phyloP scores from a whole-genome alignment of 2,329 filamentous ascomycete species.

The Cytospora schulzeri region DNA sequence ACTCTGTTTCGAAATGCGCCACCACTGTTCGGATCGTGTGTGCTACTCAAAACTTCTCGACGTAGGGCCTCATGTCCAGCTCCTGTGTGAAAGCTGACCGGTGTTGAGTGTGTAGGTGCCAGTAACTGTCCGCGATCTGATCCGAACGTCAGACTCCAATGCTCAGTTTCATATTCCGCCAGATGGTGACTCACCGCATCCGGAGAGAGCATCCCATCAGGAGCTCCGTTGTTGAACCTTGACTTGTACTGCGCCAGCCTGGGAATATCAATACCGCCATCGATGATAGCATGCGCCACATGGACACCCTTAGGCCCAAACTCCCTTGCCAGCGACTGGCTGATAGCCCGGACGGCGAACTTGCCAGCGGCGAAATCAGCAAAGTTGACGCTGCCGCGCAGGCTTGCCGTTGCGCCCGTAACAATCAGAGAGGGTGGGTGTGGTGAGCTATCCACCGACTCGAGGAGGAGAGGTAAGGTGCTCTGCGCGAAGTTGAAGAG shows the following conservation, averaged over 20 bases:
- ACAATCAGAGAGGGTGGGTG: slow-evolving; percentile 80
- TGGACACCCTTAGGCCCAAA: slow-evolving; percentile 85
- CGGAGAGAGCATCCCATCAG: slow-evolving; percentile 68
- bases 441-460: slow-evolving; percentile 54
- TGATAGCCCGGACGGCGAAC: slow-evolving; percentile 74
- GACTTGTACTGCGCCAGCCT: slow-evolving; percentile 56
- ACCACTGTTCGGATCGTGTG: neutral
- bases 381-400: slow-evolving; percentile 72
- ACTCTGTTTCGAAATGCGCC: neutral
- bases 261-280: slow-evolving; percentile 83
- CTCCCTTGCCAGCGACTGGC: slow-evolving; percentile 76
- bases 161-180: neutral
- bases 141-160: neutral
- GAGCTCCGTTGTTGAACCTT: slow-evolving; percentile 45
- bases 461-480: slow-evolving; percentile 69
- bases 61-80: slow-evolving; percentile 75
- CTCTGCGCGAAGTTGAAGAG: slow-evolving; percentile 77
- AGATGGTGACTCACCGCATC: slow-evolving; percentile 63
- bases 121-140: slow-evolving; percentile 85
- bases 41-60: slow-evolving; percentile 75
- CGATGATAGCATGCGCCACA: slow-evolving; percentile 79
- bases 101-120: slow-evolving; percentile 80
- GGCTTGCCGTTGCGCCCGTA: slow-evolving; percentile 81
- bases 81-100: slow-evolving; percentile 80
- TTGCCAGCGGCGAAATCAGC: slow-evolving; percentile 76